Base-by-base conservation (phyloP, 192 early-diverging fungal genomes). In the Coemansia sp. region DNA sequence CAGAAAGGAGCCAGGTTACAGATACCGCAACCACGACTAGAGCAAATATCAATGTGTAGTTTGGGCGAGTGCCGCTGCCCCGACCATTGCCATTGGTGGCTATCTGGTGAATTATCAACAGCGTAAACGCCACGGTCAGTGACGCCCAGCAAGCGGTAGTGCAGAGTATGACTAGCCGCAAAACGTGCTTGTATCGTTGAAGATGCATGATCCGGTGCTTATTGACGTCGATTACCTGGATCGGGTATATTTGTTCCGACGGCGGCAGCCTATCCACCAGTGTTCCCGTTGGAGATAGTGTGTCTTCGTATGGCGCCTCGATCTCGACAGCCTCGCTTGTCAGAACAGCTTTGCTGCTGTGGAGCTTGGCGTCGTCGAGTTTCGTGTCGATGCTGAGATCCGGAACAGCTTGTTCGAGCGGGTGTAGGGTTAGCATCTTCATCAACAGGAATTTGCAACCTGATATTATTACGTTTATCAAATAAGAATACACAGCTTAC, bases 161-260 rank as follows among this genome's bases (percentile, higher is more conserved):
- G 58, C 73, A 75, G 46, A 75, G 61, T 62, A 75, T 63, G 4
- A 64, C 59, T 6, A 75, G 73, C 10, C 61, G 67, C 7, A 75
- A 49, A 43, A 61, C 35, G 36, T 75, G 67, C 38, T 63, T 63
- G 59, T 60, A 65, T 23, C 57, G 35, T 33, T 69, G 66, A 46
- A 75, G 41, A 30, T 62, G 46, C 48, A 75, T 34, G n/a, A 68
- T 62, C 12, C 66, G 72, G 35, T 49, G 39, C 18, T 46, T 60
- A 9, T 58, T 56, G 30, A 58, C 21, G 44, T 70, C 62, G 10
- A 44, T 58, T 34, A 53, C 44, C n/a, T 69, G 45, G 16, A 35
- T n/a, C 20, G 12, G 36, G 18, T 33, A 46, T 5, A 46, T 18
- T 18, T 14, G 44, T 6, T 46, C 8, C 30, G 18, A 16, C 30